Percentiles rank a stretch among this genome's conserved stretches.
Conservation (phyloP, 768 basidiomycete species). For the Austroboletus eburneus region DNA sequence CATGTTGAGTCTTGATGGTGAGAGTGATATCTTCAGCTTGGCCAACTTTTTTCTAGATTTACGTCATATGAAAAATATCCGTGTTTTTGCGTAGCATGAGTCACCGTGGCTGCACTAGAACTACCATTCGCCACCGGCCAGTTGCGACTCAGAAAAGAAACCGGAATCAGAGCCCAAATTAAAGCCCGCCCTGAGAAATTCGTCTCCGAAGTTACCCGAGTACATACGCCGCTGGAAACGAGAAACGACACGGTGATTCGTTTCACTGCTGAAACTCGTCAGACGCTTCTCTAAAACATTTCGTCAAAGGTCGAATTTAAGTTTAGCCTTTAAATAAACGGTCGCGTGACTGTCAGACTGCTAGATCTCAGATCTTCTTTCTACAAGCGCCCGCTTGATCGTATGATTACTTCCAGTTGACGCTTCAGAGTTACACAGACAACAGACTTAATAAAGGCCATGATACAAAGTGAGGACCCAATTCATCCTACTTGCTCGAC, state of each 20-base stretch:
- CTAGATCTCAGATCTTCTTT: conserved; percentile 21
- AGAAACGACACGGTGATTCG: no score
- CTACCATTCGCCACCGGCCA: no score
- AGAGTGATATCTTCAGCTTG: background rate
- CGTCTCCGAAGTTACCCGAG: no score
- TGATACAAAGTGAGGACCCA: background rate
- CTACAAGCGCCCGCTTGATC: no score
- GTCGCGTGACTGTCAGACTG: conserved; percentile 1
- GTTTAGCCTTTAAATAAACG: conserved; percentile 17
- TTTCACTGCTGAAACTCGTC: no score
- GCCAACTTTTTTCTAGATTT: background rate
- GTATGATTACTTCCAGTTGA: no score
- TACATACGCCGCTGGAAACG: no score
- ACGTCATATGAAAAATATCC: conserved; percentile 5
- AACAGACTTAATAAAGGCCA: background rate
- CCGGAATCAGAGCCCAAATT: background rate
- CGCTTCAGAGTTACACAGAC: background rate
- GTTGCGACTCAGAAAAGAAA: background rate
- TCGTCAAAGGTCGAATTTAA: conserved; percentile 8
- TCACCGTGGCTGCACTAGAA: no score
- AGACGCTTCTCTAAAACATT: background rate
- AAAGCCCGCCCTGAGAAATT: no score
- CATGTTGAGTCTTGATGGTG: conserved; percentile 5
- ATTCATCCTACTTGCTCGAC: conserved; percentile 16
- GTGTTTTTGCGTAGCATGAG: no score